Base-by-base conservation (phyloP, 805 yeast genomes). In the Saccharomycopsis sp. region DNA sequence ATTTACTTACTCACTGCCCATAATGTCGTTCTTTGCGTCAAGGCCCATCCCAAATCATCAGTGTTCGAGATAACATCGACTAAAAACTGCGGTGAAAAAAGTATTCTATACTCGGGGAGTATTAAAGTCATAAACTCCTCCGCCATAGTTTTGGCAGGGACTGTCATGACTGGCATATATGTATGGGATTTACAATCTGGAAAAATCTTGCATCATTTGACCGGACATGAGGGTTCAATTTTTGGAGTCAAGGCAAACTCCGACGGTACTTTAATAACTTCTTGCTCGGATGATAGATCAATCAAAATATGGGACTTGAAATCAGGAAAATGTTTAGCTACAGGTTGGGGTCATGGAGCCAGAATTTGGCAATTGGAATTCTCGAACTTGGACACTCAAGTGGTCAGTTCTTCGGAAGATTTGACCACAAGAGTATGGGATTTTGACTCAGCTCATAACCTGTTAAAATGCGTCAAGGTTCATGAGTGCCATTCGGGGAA, bases 341-440 rank as follows among this genome's bases (percentile, higher is more conserved):
- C 84, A 24, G 97, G 97, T 0, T 94, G 97, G 97, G 99, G 98
- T 14, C 99, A 94, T 68, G 85, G 87, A 1, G 92, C 98, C 0
- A 80, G 99, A 67, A 91, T 94, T 47, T 94, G 99, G 99, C 79
- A 80, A 50, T 73, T 92, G 51, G 76, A 76, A 53, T 89, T 89
- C 66, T 79, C 74, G 58, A 71, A 72, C 3, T 64, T 69, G 16
- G 70, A 70, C 51, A 66, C 63, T 3, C 69, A 72, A 3, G 64
- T 84, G 0, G 73, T 89, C 15, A 83, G 95, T 69, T 82, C 84
- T 24, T 84, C 95, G 3, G 99, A 94, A 69, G 99, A 94, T 70
- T 82, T 91, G 64, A 85, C 96, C 0, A 80, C 88, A 9, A 79
- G 97, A 61, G 68, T 85, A 0, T 94, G 99, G 99, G 70, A 73